Percentiles rank a stretch among this genome's conserved stretches.
Conservation (phyloP, 2,329 filamentous ascomycete genomes). For the Pseudogymnoascus sp. region DNA sequence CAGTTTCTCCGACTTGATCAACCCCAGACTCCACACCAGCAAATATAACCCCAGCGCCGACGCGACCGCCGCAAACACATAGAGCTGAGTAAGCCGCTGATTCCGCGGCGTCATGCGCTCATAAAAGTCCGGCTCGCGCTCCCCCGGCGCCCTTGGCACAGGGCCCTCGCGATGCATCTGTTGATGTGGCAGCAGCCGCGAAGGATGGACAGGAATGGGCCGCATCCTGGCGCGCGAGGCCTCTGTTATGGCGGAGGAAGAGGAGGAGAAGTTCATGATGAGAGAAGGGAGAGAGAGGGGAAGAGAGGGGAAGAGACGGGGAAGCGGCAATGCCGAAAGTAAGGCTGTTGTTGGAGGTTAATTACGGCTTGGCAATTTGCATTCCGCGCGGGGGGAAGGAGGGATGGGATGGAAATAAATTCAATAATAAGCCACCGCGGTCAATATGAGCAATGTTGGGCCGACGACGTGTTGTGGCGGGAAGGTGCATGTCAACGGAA, state of each 20-base stretch:
- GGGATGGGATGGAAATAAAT: not conserved
- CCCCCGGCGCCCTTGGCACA: slow-evolving; percentile 1
- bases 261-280: not conserved
- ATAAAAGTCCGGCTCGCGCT: slow-evolving; percentile 3
- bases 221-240: not conserved
- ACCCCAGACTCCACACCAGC: not conserved
- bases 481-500: not conserved
- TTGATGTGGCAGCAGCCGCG: slow-evolving; percentile 1
- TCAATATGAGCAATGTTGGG: not conserved
- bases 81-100: not conserved
- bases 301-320: not conserved
- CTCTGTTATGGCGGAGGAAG: not conserved
- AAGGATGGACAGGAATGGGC: not conserved
- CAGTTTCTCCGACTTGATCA: slow-evolving; percentile 8
- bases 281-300: not conserved
- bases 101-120: slow-evolving; percentile 1
- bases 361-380: not conserved
- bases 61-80: not conserved
- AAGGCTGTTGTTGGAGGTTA: not conserved
- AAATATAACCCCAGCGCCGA: not conserved
- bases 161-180: slow-evolving; percentile 4
- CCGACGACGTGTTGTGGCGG: not conserved
- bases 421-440: slow-evolving; percentile 6
- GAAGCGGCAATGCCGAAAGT: not conserved
- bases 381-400: not conserved